phyloP scores from a whole-genome alignment of 1,139 yeast species.

The Diutina neorugosa region DNA sequence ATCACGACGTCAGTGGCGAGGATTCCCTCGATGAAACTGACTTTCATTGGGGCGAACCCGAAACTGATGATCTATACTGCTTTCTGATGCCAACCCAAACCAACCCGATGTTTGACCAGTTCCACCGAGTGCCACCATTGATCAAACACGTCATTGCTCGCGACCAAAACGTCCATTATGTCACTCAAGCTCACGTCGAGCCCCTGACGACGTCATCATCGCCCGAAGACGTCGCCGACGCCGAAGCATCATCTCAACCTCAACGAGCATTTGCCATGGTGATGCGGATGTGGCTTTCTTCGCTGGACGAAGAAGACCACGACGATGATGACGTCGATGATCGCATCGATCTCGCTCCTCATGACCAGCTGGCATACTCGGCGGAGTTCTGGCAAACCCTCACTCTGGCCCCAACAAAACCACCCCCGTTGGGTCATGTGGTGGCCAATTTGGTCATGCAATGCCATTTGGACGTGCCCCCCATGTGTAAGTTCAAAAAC shows the following conservation, averaged over 20 bases:
- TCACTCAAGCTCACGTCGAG: neutral
- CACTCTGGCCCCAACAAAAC: neutral
- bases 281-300: neutral
- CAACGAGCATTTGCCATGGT: neutral
- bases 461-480: slow-evolving; percentile 1
- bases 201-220: neutral
- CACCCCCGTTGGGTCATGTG: neutral
- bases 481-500: slow-evolving; percentile 7
- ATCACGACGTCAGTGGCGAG: neutral
- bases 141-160: neutral
- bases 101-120: neutral
- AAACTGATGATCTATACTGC: neutral
- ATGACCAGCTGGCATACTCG: neutral
- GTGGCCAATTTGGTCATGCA: neutral
- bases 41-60: neutral
- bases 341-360: neutral
- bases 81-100: neutral
- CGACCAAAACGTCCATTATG: neutral
- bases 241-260: neutral
- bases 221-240: neutral
- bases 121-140: neutral
- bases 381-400: neutral
- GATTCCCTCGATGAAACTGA: neutral
- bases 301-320: neutral
- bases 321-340: neutral